Evolutionary conservation across 2,329 filamentous ascomycete species (phyloP).

Genomic region (Fusarium dlaminii): DNA sequence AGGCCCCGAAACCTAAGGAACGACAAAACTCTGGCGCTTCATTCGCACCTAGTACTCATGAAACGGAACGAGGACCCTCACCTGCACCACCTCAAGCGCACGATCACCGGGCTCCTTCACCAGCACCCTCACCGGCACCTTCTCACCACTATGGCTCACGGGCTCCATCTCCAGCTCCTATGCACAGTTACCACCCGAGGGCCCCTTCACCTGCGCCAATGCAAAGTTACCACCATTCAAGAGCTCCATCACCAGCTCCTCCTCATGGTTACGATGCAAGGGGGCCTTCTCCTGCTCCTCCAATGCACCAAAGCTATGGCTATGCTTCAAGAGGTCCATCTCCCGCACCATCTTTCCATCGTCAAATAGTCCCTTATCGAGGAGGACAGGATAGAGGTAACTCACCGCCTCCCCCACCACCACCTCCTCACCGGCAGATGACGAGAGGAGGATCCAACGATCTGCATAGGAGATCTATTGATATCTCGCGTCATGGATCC

Average conservation of each 20-base stretch:
- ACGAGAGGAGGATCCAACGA: constrained; percentile 50
- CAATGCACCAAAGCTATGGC: constrained; percentile 44
- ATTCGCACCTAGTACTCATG: constrained; percentile 39
- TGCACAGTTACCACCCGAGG: constrained; percentile 24
- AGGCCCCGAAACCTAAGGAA: constrained; percentile 52
- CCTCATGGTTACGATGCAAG: constrained; percentile 47
- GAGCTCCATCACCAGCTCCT: constrained; percentile 43
- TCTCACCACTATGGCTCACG: constrained; percentile 45
- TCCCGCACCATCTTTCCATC: constrained; percentile 49
- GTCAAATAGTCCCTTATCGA: constrained; percentile 36
- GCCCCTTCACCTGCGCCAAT: constrained; percentile 33
- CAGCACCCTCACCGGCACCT: constrained; percentile 49
- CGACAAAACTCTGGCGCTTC: constrained; percentile 55
- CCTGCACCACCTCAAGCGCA: constrained; percentile 3
- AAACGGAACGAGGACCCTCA: constrained; percentile 38
- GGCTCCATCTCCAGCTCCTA: constrained; percentile 42
- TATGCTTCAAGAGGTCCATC: constrained; percentile 50
- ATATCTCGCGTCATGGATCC: constrained; percentile 49
- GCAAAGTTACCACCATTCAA: constrained; percentile 37
- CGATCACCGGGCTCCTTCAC: constrained; percentile 43
- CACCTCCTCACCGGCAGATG: constrained; percentile 82
- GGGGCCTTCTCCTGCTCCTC: constrained; percentile 42
- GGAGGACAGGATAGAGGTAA: constrained; percentile 53
- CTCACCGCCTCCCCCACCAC: constrained; percentile 81
- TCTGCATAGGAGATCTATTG: constrained; percentile 47